Base-by-base conservation (phyloP, 2,329 filamentous ascomycete genomes). In the Cytospora mali region DNA sequence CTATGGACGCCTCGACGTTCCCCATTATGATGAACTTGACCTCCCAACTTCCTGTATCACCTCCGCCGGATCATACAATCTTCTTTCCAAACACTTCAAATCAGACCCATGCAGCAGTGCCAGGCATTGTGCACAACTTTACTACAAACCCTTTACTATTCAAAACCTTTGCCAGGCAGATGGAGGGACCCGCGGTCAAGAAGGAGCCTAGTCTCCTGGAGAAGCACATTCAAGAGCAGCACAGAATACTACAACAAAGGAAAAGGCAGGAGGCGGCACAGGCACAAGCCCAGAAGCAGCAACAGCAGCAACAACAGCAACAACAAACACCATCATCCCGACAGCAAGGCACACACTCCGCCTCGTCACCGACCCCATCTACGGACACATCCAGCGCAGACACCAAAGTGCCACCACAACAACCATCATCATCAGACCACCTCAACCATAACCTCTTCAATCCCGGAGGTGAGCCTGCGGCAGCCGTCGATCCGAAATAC, bases 401-500 rank as follows among this genome's bases (percentile, higher is more conserved):
- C 2, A 61, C 64, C 27, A 64, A 64, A 29, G 62, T 66, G 21
- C 54, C 57, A 27, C 50, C 57, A 46, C 42, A 46, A 23, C 42
- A 46, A 10, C 54, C 31, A 23, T 46, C 53, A 23, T 60, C 29
- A 13, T 61, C 54, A 39, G 31, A 56, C 51, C 39, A 52, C 55
- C 35, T 48, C 58, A 18, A 62, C 54, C 57, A 63, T 33, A 23
- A 52, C 51, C 28, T 49, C 31, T 57, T 54, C 61, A 55, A 35
- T 31, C 49, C 54, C 58, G 18, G 35, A 46, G 63, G 55, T 31
- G 63, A 62, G 54, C 54, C 52, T 14, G 50, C 53, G 53, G 52
- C 60, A 53, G 48, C 67, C 25, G 33, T 62, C 29, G 78, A 80
- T 61, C 77, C 78, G 4, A 76, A 75, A 63, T 77, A 80, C 64